Percentiles rank a stretch among this genome's conserved stretches.
These are phyloP conservation scores for Neofusicoccum cordaticola DNA, from an alignment of 2,329 filamentous ascomycete species.

Conservation along the genomic window DNA sequence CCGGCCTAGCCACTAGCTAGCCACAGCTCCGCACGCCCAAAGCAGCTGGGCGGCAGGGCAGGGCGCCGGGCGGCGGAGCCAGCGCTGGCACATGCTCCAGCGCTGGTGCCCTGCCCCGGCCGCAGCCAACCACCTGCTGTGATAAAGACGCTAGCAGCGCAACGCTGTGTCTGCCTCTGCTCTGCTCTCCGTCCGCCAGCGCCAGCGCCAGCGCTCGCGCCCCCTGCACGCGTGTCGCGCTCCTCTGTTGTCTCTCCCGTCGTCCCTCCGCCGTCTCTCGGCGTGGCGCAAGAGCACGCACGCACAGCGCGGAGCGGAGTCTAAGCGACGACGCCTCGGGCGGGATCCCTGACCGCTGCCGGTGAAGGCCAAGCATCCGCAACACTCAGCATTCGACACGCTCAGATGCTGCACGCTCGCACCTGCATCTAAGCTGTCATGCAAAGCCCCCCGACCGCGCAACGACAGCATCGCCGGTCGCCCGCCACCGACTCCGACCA, in stretches of 20 bases:
- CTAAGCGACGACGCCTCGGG: conserved; percentile 14
- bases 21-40: conserved; percentile 6
- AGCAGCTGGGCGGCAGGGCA: background rate
- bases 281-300: conserved; percentile 11
- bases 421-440: conserved; percentile 12
- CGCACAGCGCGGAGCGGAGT: conserved; percentile 15
- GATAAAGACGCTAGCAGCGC: background rate
- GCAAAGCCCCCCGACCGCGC: conserved; percentile 21
- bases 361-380: background rate
- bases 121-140: background rate
- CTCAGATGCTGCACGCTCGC: conserved; percentile 13
- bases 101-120: background rate
- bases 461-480: conserved; percentile 17
- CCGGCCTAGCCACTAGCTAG: conserved; percentile 2
- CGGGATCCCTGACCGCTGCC: conserved; percentile 15
- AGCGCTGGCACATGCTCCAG: background rate
- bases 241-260: background rate
- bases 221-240: conserved; percentile 2
- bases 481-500: conserved; percentile 24
- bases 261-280: background rate
- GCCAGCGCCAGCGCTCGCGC: background rate
- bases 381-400: conserved; percentile 11
- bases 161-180: background rate
- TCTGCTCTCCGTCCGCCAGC: background rate
- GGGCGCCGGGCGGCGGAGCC: background rate